Base-by-base conservation (phyloP, 1,139 yeast species). In the Diutina scorzettiae region DNA sequence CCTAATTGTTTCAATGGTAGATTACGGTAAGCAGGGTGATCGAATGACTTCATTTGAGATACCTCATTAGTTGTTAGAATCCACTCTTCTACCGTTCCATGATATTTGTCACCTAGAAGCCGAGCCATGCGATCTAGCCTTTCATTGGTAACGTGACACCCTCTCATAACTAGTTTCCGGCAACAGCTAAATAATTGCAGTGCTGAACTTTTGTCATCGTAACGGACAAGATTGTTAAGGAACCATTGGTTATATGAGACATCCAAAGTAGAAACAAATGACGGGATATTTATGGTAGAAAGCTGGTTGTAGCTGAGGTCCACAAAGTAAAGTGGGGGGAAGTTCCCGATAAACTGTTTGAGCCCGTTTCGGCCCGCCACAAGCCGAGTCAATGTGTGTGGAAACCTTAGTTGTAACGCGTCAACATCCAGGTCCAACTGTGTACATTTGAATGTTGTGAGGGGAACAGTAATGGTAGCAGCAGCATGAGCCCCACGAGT, bases 91-190 rank as follows among this genome's bases (percentile, higher is more conserved):
- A 34, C 27, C 3, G 39, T 34, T 3, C n/a, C 12, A 3, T 34
- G 17, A n/a, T 16, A 17, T 5, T n/a, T 9, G 18, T 34, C 28
- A 3, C 7, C 7, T 16, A 34, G 23, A 12, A 34, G 9, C 12
- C 14, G 12, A n/a, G 28, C 39, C 6, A 34, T 11, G n/a, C 28
- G 7, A 8, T 5, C 9, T 20, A 34, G 11, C n/a, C 16, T 14
- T 6, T 14, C 18, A 6, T 34, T 23, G 14, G 27, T 34, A n/a
- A 23, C 25, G 17, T 23, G 17, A 17, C 39, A 23, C 7, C 39
- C 39, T 23, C 39, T n/a, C 39, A 34, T 34, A 11, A 34, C 16
- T 14, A 34, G 25, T 14, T 16, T n/a, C 14, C 39, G 39, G 23
- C 39, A 34, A 6, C 28, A 3, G 9, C 28, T 23, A n/a, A 34